Conservation (phyloP, 306 rosid species). For the Luffa aegyptiaca region DNA sequence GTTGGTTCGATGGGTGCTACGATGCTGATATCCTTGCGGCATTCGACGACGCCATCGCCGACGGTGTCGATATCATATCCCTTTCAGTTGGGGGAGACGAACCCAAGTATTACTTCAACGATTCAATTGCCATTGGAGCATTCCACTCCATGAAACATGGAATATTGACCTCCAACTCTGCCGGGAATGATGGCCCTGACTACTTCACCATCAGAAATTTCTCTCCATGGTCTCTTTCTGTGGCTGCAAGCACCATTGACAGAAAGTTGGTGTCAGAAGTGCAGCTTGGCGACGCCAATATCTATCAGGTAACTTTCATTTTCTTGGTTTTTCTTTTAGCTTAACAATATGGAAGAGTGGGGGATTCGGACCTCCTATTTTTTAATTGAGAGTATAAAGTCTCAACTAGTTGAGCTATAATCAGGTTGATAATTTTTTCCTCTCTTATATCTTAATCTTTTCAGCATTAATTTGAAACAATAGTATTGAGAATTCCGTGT, state of each 20-base stretch:
- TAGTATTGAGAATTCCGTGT: too few species aligned
- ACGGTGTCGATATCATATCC: conserved; percentile 41
- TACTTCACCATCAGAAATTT: not conserved
- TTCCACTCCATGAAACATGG: conserved; percentile 45
- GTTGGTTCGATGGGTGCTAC: conserved; percentile 3
- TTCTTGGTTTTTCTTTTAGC: too few species aligned
- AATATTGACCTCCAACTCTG: conserved; percentile 28
- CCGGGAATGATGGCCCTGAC: conserved; percentile 21
- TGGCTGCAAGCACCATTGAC: conserved; percentile 35
- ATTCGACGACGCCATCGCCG: conserved; percentile 36
- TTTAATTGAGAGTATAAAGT: too few species aligned
- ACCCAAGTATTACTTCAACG: conserved; percentile 2
- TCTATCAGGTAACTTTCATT: not conserved
- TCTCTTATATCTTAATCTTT: too few species aligned
- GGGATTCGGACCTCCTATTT: too few species aligned
- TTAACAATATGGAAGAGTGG: too few species aligned
- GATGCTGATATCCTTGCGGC: conserved; percentile 13
- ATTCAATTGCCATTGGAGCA: conserved; percentile 27
- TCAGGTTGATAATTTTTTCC: too few species aligned
- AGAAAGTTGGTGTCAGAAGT: conserved; percentile 26
- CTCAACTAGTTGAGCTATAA: too few species aligned
- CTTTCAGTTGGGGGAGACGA: conserved; percentile 7
- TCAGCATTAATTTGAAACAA: too few species aligned
- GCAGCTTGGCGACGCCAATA: not conserved
- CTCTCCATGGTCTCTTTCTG: conserved; percentile 44